Percentiles rank a stretch among this genome's conserved stretches.
These are phyloP conservation scores for Hura crepitans DNA, from an alignment of 441 rosid species.

Conservation along the genomic window DNA sequence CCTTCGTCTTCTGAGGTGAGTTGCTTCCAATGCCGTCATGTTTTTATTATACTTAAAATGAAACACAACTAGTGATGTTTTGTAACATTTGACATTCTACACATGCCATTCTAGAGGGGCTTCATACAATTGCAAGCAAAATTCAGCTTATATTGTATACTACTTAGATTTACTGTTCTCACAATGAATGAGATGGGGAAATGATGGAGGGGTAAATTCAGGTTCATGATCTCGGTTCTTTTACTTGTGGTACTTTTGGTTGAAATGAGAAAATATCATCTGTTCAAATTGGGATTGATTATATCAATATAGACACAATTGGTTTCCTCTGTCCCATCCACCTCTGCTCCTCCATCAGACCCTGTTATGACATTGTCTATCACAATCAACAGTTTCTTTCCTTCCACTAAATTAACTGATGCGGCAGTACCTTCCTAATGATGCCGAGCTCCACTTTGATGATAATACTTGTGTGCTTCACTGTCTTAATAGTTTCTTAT, in stretches of 20 bases:
- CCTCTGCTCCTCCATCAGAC: too few relatives aligned
- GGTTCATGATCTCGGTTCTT: not conserved
- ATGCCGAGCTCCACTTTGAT: not conserved
- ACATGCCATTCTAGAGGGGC: not conserved
- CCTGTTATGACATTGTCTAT: too few relatives aligned
- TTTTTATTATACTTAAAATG: not conserved
- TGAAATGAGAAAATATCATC: too few relatives aligned
- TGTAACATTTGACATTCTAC: not conserved
- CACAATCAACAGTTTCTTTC: too few relatives aligned
- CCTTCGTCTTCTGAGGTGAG: constrained; percentile 21
- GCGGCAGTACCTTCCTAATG: too few relatives aligned
- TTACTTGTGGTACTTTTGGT: not conserved
- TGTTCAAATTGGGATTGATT: not conserved
- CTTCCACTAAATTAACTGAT: too few relatives aligned
- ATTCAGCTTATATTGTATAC: not conserved
- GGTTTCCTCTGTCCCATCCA: too few relatives aligned
- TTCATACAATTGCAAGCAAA: not conserved
- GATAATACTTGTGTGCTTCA: too few relatives aligned
- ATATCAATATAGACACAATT: not conserved
- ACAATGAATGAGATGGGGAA: not conserved
- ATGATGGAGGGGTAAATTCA: not conserved
- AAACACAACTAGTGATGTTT: not conserved
- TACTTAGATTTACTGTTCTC: not conserved
- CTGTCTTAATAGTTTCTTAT: not conserved
- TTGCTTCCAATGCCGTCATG: not conserved